phyloP scores from a whole-genome alignment of 2,329 filamentous ascomycete genomes.

The Penicillium brasilianum region DNA sequence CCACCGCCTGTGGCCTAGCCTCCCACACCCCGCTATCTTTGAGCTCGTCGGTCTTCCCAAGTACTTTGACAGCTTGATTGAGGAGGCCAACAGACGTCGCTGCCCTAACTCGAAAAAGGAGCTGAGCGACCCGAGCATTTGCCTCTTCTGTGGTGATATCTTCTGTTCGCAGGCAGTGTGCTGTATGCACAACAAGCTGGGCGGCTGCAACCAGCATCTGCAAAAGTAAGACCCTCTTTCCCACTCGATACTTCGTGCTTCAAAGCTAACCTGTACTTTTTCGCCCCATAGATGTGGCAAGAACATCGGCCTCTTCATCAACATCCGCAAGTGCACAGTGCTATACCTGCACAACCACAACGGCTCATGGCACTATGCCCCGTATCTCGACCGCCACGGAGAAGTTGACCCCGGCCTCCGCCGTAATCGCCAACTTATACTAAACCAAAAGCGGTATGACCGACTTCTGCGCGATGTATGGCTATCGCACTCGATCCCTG shows the following conservation, averaged over 20 bases:
- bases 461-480: slow-evolving; percentile 83
- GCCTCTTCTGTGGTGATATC: slow-evolving; percentile 94
- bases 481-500: slow-evolving; percentile 84
- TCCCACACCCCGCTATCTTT: slow-evolving; percentile 87
- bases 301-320: slow-evolving; percentile 92
- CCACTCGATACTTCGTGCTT: not conserved
- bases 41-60: slow-evolving; percentile 91
- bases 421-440: slow-evolving; percentile 83
- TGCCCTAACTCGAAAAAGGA: slow-evolving; percentile 93
- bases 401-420: slow-evolving; percentile 91
- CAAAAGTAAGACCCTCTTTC: slow-evolving; percentile 65
- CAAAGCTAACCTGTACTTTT: slow-evolving; percentile 23
- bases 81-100: slow-evolving; percentile 80
- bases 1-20: slow-evolving; percentile 49
- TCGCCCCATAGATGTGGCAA: slow-evolving; percentile 71
- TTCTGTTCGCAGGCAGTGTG: slow-evolving; percentile 95
- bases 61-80: slow-evolving; percentile 89
- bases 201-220: slow-evolving; percentile 91
- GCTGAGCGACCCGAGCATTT: slow-evolving; percentile 86
- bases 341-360: slow-evolving; percentile 82
- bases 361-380: slow-evolving; percentile 84
- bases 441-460: slow-evolving; percentile 95
- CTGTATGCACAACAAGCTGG: slow-evolving; percentile 73
- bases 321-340: slow-evolving; percentile 93
- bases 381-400: slow-evolving; percentile 94